Base-by-base conservation (phyloP, 2,329 filamentous ascomycete genomes). In the Phoma sp. region DNA sequence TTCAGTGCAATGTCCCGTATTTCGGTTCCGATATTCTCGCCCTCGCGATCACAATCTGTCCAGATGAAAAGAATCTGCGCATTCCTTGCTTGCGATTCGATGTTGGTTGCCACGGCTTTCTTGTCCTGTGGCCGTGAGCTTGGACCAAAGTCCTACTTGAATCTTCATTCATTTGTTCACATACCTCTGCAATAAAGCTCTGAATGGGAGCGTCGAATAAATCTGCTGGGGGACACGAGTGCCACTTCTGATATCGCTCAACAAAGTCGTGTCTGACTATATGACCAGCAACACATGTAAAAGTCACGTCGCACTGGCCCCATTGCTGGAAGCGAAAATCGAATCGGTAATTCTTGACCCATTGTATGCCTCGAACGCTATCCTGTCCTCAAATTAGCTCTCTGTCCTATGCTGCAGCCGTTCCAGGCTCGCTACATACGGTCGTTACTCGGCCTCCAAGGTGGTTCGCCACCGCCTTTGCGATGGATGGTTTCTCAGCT, bases 11-110 rank as follows among this genome's bases (percentile, higher is more conserved):
- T 88, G 47, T 89, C 84, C 39, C 91, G 87, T 57, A 99, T 93
- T 73, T 99, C 93, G 35, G 89, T 83, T 6, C 95, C 95, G 63
- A 99, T 99, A 70, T 98, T 90, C 74, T 99, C 95, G 32, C 95
- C 95, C 80, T 99, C 95, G 50, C 93, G 87, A 80, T 99, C 95
- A 75, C 95, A 98, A 82, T 99, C 95, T 0, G 95, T 99, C 95
- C 95, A 99, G 65, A 99, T 97, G 74, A 96, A 93, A 29, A 99
- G 81, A 10, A 88, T 86, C 50, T 82, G 84, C n/a, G 87, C 83
- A 70, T 84, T 83, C 56, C 83, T 83, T 14, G 95, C 93, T 73
- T 96, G 88, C 1, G 83, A 79, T 63, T 88, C 85, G 67, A 99
- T 95, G 69, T 99, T 99, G 29, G 87, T 82, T 8, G 93, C 92